Evolutionary conservation across 2,329 filamentous ascomycete species (phyloP), one percentile per base, ranked within the genome.

Genomic region (Madurella fahalii): DNA sequence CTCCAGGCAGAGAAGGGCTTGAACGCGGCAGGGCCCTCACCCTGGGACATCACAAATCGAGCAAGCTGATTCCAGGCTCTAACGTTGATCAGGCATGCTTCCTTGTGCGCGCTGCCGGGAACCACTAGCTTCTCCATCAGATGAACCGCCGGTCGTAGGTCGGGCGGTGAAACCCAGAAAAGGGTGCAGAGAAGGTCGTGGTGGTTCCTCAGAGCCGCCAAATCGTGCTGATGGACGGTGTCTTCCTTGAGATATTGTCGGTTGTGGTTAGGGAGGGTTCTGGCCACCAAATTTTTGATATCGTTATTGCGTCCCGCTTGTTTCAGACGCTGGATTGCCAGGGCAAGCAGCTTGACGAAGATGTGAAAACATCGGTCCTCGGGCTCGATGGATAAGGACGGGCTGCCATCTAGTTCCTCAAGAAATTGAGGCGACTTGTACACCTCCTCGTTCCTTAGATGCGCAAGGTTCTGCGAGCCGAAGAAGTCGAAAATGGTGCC

Each of bases 401-500:
- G 77, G 2, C 63, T 66, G 9, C 61, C 62, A 25, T 68, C 72
- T 2, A 87, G 75, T 16, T 81, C 71, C 46, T 85, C 81, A 0
- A 87, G 70, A 50, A 87, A 87, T 2, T 68, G 71, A 0, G 84
- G 82, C 4, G 84, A 87, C 52, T 74, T 74, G 61, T 80, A 80
- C 1, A 77, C 80, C 63, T 85, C 81, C 64, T 87, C 85, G 55
- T 87, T 86, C 39, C 82, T 78, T 41, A 88, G 65, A 65, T 87
- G 81, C 2, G 77, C 77, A 11, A 87, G 74, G 44, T 80, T 77
- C 58, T 83, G 81, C 2, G 78, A 78, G 9, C 82, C 83, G 61
- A 87, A 87, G 63, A 86, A 87, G 67, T 87, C 84, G 58, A 87
- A 87, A 2, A 87, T 77, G 1, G 77, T 73, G 1, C 83, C 82